Percentiles rank a stretch among this genome's conserved stretches.
Conservation (phyloP, 805 yeast species). For the Candida awuae region DNA sequence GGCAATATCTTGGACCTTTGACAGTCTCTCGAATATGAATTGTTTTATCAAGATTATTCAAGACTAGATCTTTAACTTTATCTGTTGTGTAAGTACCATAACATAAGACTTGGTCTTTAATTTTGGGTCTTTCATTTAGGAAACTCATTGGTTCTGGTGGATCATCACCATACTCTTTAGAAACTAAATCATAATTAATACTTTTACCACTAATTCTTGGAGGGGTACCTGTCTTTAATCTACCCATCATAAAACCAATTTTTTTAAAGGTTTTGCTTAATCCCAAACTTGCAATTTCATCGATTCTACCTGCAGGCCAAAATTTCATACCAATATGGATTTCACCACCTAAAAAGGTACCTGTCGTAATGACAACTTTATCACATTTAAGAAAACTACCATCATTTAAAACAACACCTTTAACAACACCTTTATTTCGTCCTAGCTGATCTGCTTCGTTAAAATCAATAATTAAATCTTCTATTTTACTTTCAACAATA, state of each 20-base stretch:
- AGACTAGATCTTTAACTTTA: conserved; percentile 60
- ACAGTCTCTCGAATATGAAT: conserved; percentile 91
- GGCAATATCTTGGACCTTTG: conserved; percentile 96
- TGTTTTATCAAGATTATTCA: conserved; percentile 67
- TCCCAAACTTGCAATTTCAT: conserved; percentile 88
- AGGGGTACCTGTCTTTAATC: conserved; percentile 96
- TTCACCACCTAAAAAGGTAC: conserved; percentile 91
- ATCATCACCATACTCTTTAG: conserved; percentile 68
- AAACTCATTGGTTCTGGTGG: conserved; percentile 90
- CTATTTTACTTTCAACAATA: conserved; percentile 68
- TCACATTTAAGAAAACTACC: conserved; percentile 54
- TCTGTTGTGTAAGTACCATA: conserved; percentile 74
- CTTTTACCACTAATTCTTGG: conserved; percentile 71
- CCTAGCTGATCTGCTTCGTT: conserved; percentile 28
- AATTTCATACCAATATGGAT: conserved; percentile 80
- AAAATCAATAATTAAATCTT: conserved; percentile 63
- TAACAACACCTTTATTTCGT: conserved; percentile 38
- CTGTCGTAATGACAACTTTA: conserved; percentile 84
- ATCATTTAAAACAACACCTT: conserved; percentile 66
- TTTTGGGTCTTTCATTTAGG: conserved; percentile 59
- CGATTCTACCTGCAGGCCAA: conserved; percentile 88
- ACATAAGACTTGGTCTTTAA: conserved; percentile 57
- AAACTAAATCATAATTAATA: conserved; percentile 57
- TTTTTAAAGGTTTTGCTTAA: conserved; percentile 67
- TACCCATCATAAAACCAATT: conserved; percentile 76